These are phyloP conservation scores for Podospora anserina DNA, from an alignment of 495 filamentous ascomycete genomes.

Conservation along the genomic window DNA sequence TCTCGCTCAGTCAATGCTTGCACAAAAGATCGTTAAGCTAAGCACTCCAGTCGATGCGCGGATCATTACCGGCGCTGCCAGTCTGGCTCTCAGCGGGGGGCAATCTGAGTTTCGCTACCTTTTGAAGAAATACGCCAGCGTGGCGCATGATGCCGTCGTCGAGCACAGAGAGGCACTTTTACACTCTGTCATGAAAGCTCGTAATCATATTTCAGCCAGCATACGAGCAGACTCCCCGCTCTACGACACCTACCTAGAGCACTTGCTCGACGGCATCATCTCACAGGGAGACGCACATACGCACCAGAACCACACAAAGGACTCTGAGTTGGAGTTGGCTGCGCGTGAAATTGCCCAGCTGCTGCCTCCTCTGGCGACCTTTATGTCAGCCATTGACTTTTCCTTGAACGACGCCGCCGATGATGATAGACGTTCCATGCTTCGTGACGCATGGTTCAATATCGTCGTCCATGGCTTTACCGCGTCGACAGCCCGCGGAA, in stretches of 20 bases:
- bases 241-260: constrained; percentile 72
- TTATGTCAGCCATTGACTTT: constrained; percentile 59
- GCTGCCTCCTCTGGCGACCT: constrained; percentile 72
- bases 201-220: constrained; percentile 67
- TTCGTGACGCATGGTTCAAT: constrained; percentile 96
- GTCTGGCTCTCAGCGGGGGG: constrained; percentile 70
- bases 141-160: constrained; percentile 67
- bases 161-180: constrained; percentile 59
- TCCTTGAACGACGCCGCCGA: constrained; percentile 43
- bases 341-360: constrained; percentile 80
- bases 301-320: constrained; percentile 52
- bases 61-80: constrained; percentile 77
- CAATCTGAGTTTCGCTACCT: constrained; percentile 76
- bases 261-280: constrained; percentile 83
- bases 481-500: constrained; percentile 63
- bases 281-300: constrained; percentile 75
- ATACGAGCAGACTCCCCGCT: constrained; percentile 64
- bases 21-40: constrained; percentile 87
- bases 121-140: constrained; percentile 73
- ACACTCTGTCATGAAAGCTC: constrained; percentile 68
- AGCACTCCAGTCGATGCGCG: constrained; percentile 70
- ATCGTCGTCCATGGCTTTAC: constrained; percentile 89
- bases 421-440: constrained; percentile 62
- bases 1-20: constrained; percentile 89
- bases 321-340: constrained; percentile 72